A percentile compares a stretch with the other conserved stretches of the same genome.
phyloP scores from a whole-genome alignment of 495 filamentous ascomycete species.

The Penicillium pancosmium region DNA sequence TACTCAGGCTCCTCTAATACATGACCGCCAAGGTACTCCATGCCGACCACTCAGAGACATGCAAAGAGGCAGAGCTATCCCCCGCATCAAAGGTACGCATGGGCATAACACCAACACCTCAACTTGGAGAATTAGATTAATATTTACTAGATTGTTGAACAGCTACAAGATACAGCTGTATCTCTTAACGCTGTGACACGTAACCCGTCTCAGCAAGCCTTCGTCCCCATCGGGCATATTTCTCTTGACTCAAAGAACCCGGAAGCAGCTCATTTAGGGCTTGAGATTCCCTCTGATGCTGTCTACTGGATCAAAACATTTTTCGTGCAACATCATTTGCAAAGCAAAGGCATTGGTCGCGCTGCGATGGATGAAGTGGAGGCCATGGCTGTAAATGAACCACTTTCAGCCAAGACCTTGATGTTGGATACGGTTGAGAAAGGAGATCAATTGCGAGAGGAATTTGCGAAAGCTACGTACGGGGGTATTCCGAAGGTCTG shows the following conservation, averaged over 20 bases:
- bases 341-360: conserved; percentile 29
- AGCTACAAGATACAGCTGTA: conserved; percentile 25
- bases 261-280: conserved; percentile 20
- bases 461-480: conserved; percentile 23
- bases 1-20: no score
- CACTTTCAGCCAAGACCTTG: conserved; percentile 24
- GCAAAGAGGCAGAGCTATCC: neutral
- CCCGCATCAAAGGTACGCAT: neutral
- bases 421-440: conserved; percentile 27
- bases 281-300: conserved; percentile 19
- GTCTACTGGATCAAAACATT: conserved; percentile 37
- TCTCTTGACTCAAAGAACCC: conserved; percentile 28
- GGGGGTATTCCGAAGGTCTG: conserved; percentile 28
- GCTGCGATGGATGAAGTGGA: conserved; percentile 35
- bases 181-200: conserved; percentile 24
- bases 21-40: conserved; percentile 11
- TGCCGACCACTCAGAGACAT: conserved; percentile 12
- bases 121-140: neutral
- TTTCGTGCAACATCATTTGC: conserved; percentile 22
- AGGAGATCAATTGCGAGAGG: conserved; percentile 23
- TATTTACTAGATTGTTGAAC: conserved; percentile 5
- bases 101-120: neutral
- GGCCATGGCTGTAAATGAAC: conserved; percentile 27
- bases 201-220: conserved; percentile 16
- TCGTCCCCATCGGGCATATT: conserved; percentile 34